Percentiles rank a stretch among this genome's conserved stretches.
phyloP scores from a whole-genome alignment of 768 basidiomycete species.

The Leccinellum albellum region DNA sequence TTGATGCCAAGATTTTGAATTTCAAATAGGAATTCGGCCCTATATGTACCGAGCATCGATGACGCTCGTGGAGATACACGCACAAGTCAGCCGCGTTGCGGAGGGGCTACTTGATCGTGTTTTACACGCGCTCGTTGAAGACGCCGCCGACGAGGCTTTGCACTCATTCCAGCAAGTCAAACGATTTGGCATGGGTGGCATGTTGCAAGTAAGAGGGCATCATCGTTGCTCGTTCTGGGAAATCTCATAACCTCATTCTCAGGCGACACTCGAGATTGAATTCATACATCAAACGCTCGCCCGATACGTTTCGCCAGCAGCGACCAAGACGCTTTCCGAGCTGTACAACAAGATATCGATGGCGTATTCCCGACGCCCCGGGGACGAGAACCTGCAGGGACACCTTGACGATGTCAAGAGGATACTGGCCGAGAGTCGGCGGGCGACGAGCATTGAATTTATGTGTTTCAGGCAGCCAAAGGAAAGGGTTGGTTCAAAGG shows the following conservation, averaged over 20 bases:
- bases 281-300: slow-evolving; percentile 96
- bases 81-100: slow-evolving; percentile 80
- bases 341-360: slow-evolving; percentile 94
- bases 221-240: neutral
- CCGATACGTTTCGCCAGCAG: slow-evolving; percentile 77
- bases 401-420: slow-evolving; percentile 91
- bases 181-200: slow-evolving; percentile 96
- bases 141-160: slow-evolving; percentile 79
- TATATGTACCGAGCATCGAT: slow-evolving; percentile 91
- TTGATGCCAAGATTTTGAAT: neutral
- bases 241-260: neutral
- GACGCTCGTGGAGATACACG: slow-evolving; percentile 86
- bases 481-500: slow-evolving; percentile 26
- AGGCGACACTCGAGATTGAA: slow-evolving; percentile 99
- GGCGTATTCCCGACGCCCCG: slow-evolving; percentile 81
- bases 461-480: slow-evolving; percentile 86
- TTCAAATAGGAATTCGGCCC: slow-evolving; percentile 74
- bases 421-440: slow-evolving; percentile 80
- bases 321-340: slow-evolving; percentile 83
- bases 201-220: slow-evolving; percentile 76
- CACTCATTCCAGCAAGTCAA: slow-evolving; percentile 84
- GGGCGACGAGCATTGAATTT: slow-evolving; percentile 92
- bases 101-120: slow-evolving; percentile 80
- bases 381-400: slow-evolving; percentile 80
- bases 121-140: slow-evolving; percentile 75